Conservation (phyloP, 805 yeast species). For the Spathaspora arborariae region DNA sequence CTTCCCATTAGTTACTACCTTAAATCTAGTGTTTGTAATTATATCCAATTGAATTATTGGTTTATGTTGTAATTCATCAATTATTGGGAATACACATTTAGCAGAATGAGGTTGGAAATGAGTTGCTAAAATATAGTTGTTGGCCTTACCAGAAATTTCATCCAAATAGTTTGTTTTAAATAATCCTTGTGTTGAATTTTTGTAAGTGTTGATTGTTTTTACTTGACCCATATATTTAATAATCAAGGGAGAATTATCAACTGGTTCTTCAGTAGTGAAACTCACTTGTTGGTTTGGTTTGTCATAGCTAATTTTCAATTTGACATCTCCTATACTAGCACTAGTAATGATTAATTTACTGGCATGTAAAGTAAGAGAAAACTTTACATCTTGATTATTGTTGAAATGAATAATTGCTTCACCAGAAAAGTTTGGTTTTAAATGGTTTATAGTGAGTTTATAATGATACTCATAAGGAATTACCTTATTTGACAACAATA, state of each 20-base stretch:
- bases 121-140: constrained; percentile 57
- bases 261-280: constrained; percentile 18
- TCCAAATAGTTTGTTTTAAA: constrained; percentile 65
- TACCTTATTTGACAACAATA: constrained; percentile 11
- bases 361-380: constrained; percentile 35
- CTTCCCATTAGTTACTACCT: constrained; percentile 46
- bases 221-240: constrained; percentile 50
- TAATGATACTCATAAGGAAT: constrained; percentile 40
- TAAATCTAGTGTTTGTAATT: constrained; percentile 41
- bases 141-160: constrained; percentile 43
- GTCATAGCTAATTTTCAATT: constrained; percentile 31
- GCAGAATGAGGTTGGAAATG: constrained; percentile 72
- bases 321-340: constrained; percentile 20
- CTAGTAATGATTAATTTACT: constrained; percentile 37
- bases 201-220: constrained; percentile 46
- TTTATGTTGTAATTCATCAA: constrained; percentile 62
- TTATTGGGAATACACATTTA: constrained; percentile 59
- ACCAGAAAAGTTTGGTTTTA: constrained; percentile 48
- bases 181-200: constrained; percentile 59
- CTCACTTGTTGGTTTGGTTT: constrained; percentile 36
- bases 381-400: constrained; percentile 17
- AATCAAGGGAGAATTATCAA: background rate
- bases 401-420: constrained; percentile 26
- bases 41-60: constrained; percentile 48
- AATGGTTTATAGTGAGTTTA: constrained; percentile 35